These are phyloP conservation scores for Cydonia oblonga DNA, from an alignment of 331 rosid species.

Conservation along the genomic window DNA sequence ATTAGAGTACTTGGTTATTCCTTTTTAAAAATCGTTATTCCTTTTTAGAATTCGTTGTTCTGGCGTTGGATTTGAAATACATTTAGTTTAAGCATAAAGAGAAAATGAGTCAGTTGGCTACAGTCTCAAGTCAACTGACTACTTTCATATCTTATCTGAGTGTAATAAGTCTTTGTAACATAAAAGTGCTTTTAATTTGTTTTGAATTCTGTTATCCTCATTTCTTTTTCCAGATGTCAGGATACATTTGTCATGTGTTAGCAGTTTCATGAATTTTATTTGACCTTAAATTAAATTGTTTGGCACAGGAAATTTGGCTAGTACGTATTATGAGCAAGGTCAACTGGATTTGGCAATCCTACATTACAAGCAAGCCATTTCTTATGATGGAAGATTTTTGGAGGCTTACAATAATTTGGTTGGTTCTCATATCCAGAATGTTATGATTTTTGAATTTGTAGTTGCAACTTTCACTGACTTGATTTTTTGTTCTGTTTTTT, in stretches of 20 bases:
- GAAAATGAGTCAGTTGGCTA: too few relatives aligned
- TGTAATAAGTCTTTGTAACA: neutral
- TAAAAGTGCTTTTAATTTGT: neutral
- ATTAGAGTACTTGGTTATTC: neutral
- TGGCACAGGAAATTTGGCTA: slow-evolving; percentile 80
- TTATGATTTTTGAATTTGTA: neutral
- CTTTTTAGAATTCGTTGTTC: neutral
- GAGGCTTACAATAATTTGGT: slow-evolving; percentile 99
- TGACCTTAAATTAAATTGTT: neutral
- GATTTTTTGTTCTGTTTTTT: neutral
- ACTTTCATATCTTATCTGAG: neutral
- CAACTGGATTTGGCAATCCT: slow-evolving; percentile 87
- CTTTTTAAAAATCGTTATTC: neutral
- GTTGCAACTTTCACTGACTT: neutral
- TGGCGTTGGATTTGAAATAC: too few relatives aligned
- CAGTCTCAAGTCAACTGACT: neutral
- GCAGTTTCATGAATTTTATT: neutral
- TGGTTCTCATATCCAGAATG: slow-evolving; percentile 17
- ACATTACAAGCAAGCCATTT: slow-evolving; percentile 90
- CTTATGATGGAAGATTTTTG: slow-evolving; percentile 84
- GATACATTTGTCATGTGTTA: neutral
- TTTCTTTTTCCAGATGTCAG: neutral
- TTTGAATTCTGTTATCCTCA: neutral
- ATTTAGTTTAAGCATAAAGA: too few relatives aligned
- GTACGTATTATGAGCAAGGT: slow-evolving; percentile 85